Percentiles rank a stretch among this genome's conserved stretches.
Conservation (phyloP, 805 yeast genomes). For the Pichia manshurica region DNA sequence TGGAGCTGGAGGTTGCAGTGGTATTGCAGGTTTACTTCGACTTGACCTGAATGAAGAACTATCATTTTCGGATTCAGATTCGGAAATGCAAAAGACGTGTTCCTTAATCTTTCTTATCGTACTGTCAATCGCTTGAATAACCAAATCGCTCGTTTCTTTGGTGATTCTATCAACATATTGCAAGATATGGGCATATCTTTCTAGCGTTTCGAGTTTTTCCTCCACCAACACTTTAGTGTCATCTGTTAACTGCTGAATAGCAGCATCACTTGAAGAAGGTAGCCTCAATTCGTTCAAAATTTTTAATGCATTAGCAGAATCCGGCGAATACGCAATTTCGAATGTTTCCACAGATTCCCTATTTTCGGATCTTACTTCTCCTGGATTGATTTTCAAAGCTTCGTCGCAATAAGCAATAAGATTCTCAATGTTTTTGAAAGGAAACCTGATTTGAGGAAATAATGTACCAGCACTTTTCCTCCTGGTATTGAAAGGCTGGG, state of each 20-base stretch:
- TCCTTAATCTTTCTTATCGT: slow-evolving; percentile 53
- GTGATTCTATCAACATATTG: slow-evolving; percentile 72
- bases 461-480: slow-evolving; percentile 38
- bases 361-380: slow-evolving; percentile 40
- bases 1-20: slow-evolving; percentile 14
- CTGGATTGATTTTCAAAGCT: slow-evolving; percentile 67
- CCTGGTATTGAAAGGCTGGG: slow-evolving; percentile 23
- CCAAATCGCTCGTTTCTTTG: slow-evolving; percentile 68
- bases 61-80: slow-evolving; percentile 21
- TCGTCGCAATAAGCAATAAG: slow-evolving; percentile 65
- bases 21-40: not conserved
- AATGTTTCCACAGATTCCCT: slow-evolving; percentile 21
- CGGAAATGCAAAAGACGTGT: slow-evolving; percentile 21
- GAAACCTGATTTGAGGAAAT: slow-evolving; percentile 43
- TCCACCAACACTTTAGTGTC: slow-evolving; percentile 61
- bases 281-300: slow-evolving; percentile 33
- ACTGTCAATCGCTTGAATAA: slow-evolving; percentile 54
- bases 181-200: slow-evolving; percentile 66
- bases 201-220: slow-evolving; percentile 63
- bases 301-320: slow-evolving; percentile 51
- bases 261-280: slow-evolving; percentile 58
- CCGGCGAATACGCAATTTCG: slow-evolving; percentile 48
- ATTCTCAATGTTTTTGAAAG: slow-evolving; percentile 53
- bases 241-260: slow-evolving; percentile 52
- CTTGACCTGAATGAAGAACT: slow-evolving; percentile 4